Conservation (phyloP, 305 asterid species). For the Rubia tinctorum region DNA sequence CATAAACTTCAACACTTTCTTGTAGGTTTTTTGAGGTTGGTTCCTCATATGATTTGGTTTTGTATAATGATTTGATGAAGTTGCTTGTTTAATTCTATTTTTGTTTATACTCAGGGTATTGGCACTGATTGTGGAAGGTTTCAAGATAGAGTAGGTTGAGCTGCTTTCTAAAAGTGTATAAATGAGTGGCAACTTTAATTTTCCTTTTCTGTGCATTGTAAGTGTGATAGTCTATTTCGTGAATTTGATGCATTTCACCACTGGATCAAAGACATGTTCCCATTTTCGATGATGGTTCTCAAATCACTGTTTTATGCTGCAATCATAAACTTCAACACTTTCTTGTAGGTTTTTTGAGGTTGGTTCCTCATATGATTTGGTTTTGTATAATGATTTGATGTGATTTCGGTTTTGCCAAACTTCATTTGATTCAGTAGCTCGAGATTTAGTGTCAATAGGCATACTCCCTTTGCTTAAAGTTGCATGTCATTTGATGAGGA, state of each 20-base stretch:
- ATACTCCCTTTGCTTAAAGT: neutral
- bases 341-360: neutral
- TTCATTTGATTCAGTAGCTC: neutral
- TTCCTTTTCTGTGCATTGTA: no score
- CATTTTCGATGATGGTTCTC: no score
- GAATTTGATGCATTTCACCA: no score
- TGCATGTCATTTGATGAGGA: neutral
- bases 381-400: neutral
- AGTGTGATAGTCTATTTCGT: no score
- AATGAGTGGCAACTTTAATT: no score
- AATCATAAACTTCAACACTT: conserved; percentile 18
- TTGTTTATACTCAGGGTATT: no score
- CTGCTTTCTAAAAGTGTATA: no score
- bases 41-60: neutral
- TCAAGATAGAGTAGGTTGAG: no score
- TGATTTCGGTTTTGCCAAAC: neutral
- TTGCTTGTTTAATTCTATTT: no score
- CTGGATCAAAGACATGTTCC: no score
- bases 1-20: conserved; percentile 19
- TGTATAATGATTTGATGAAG: neutral
- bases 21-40: neutral
- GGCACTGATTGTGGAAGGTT: no score
- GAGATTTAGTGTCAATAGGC: neutral
- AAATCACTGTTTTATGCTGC: no score
- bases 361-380: neutral